A percentile compares a stretch with the other conserved stretches of the same genome.
These are phyloP conservation scores for Fraxinus anomala DNA, from an alignment of 257 asterid species.

Conservation along the genomic window DNA sequence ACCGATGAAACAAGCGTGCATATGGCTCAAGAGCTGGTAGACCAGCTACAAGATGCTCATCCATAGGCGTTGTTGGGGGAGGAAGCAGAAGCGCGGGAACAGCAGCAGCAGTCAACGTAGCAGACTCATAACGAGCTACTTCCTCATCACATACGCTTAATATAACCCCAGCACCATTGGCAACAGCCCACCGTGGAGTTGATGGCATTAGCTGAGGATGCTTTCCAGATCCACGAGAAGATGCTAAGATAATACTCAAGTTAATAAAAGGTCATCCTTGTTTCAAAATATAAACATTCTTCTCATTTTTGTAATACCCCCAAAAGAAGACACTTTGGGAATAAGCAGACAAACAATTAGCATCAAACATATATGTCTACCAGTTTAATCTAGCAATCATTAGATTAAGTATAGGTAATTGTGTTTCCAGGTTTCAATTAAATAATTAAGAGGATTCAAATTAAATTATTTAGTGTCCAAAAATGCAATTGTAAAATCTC, in stretches of 20 bases:
- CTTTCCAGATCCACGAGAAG: conserved; percentile 97
- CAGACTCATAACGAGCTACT: conserved; percentile 97
- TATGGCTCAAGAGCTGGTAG: conserved; percentile 99
- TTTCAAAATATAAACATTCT: conserved; percentile 11
- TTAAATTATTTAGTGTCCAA: neutral
- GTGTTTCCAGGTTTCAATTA: conserved; percentile 1
- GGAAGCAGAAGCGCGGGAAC: conserved; percentile 99
- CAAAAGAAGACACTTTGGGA: conserved; percentile 2
- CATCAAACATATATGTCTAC: conserved; percentile 2
- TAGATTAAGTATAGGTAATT: neutral
- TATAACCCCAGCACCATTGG: conserved; percentile 99
- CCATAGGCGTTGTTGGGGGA: conserved; percentile 97
- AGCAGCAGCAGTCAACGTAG: conserved; percentile 93
- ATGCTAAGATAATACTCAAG: conserved; percentile 52
- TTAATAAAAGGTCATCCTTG: conserved; percentile 10
- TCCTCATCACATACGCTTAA: conserved; percentile 98
- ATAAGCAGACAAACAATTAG: conserved; percentile 4
- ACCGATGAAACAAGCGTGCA: conserved; percentile 96
- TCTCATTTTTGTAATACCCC: conserved; percentile 17
- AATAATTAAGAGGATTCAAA: neutral
- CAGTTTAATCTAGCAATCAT: conserved; percentile 8
- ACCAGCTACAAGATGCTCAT: conserved; percentile 99
- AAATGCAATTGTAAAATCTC: conserved; percentile 12
- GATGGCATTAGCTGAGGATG: conserved; percentile 97
- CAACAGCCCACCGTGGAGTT: conserved; percentile 99